Evolutionary conservation across 2,329 filamentous ascomycete species (phyloP).

Genomic region (Colletotrichum orchidophilum): DNA sequence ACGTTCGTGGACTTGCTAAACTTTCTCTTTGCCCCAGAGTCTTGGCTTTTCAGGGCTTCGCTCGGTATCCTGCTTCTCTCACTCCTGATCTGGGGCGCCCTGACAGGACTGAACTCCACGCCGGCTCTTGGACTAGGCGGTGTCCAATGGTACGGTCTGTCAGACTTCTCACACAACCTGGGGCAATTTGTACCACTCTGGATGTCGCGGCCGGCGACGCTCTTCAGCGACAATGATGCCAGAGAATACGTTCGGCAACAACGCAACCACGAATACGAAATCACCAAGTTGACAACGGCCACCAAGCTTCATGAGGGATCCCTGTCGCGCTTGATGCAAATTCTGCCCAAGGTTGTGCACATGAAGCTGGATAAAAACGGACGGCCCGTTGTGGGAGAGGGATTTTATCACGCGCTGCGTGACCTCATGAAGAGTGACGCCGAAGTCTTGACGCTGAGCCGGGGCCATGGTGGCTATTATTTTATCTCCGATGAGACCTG

Average conservation of each 20-base stretch:
- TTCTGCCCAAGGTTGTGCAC: conserved; percentile 66
- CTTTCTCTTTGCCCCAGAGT: conserved; percentile 1
- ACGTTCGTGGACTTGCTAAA: conserved; percentile 9
- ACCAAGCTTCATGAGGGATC: conserved; percentile 47
- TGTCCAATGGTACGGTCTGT: conserved; percentile 39
- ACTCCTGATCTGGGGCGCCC: conserved; percentile 5
- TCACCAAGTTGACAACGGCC: conserved; percentile 42
- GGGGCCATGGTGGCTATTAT: conserved; percentile 47
- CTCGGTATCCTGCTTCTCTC: background rate
- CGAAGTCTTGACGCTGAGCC: conserved; percentile 57
- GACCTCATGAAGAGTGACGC: conserved; percentile 61
- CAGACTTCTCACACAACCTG: conserved; percentile 37
- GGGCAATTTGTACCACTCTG: conserved; percentile 41
- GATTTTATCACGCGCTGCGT: conserved; percentile 73
- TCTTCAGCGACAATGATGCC: conserved; percentile 23
- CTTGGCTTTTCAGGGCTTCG: conserved; percentile 14
- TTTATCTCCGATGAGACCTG: conserved; percentile 57
- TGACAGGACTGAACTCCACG: conserved; percentile 6
- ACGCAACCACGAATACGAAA: conserved; percentile 42
- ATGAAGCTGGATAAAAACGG: conserved; percentile 63
- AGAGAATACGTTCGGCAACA: conserved; percentile 22
- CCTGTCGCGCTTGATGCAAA: conserved; percentile 53
- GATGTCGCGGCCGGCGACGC: conserved; percentile 20
- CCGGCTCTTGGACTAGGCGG: conserved; percentile 6
- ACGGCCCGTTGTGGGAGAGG: conserved; percentile 61